A percentile compares a stretch with the other conserved stretches of the same genome.
Evolutionary conservation across 371 early-diverging fungal genomes (phyloP).

Genomic region (Zancudomyces culisetae): DNA sequence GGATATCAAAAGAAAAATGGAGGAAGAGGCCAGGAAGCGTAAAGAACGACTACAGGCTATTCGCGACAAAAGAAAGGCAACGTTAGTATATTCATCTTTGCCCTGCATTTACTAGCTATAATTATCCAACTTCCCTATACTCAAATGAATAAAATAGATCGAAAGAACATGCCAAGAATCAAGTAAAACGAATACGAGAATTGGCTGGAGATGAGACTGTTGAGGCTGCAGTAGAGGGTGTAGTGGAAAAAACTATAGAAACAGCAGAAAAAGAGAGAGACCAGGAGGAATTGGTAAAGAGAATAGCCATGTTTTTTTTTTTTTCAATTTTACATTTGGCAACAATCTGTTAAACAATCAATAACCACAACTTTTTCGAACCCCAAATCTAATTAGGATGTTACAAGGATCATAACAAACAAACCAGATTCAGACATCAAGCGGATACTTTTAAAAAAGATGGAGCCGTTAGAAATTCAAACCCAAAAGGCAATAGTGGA

Average conservation of each 20-base stretch:
- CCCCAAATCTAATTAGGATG: not conserved
- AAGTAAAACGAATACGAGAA: not conserved
- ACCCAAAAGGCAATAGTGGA: not conserved
- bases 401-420: not conserved
- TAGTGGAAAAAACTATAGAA: not conserved
- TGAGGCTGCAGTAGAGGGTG: not conserved
- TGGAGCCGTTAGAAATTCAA: not conserved
- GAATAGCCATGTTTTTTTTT: not conserved
- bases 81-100: not conserved
- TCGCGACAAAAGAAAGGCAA: not conserved
- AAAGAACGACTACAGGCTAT: not conserved
- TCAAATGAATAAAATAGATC: not conserved
- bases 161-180: not conserved
- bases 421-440: not conserved
- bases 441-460: not conserved
- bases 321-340: not conserved
- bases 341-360: not conserved
- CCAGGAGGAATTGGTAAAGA: not conserved
- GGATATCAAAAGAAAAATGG: not conserved
- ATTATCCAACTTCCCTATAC: not conserved
- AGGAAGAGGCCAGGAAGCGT: not conserved
- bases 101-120: not conserved
- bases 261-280: not conserved
- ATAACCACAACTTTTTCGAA: not conserved
- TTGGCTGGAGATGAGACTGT: not conserved